Evolutionary conservation across 2,329 filamentous ascomycete species (phyloP).

Genomic region (Alternaria ventricosa): DNA sequence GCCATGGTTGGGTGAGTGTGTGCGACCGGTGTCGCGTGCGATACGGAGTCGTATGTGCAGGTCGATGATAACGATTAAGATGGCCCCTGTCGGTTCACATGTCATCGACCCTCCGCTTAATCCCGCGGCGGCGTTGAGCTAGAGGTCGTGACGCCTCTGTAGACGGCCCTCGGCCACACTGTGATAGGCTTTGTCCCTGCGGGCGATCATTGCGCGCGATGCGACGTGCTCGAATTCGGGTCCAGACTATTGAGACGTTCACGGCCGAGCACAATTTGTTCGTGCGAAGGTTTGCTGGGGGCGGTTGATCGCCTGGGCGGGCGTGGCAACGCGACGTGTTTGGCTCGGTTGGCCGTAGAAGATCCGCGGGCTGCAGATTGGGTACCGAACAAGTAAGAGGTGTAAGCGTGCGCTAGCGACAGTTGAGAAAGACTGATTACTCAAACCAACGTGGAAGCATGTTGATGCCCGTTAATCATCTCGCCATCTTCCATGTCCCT

Average conservation of each 20-base stretch:
- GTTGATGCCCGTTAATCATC: not conserved
- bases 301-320: not conserved
- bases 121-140: not conserved
- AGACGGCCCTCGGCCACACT: not conserved
- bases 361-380: not conserved
- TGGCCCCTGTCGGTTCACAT: not conserved
- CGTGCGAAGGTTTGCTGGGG: not conserved
- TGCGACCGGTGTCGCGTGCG: not conserved
- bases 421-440: not conserved
- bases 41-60: not conserved
- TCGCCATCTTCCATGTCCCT: no score
- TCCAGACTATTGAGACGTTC: not conserved
- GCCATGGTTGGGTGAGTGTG: slow-evolving; percentile 5
- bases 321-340: not conserved
- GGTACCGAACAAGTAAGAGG: not conserved
- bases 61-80: not conserved
- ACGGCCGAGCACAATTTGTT: not conserved
- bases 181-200: no score
- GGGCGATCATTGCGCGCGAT: not conserved
- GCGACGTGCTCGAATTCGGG: not conserved
- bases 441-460: not conserved
- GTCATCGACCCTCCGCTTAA: not conserved
- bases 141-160: not conserved
- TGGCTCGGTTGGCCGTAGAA: not conserved
- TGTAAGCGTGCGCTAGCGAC: not conserved